Evolutionary conservation across 257 asterid species (phyloP).

Genomic region (Buddleja alternifolia): DNA sequence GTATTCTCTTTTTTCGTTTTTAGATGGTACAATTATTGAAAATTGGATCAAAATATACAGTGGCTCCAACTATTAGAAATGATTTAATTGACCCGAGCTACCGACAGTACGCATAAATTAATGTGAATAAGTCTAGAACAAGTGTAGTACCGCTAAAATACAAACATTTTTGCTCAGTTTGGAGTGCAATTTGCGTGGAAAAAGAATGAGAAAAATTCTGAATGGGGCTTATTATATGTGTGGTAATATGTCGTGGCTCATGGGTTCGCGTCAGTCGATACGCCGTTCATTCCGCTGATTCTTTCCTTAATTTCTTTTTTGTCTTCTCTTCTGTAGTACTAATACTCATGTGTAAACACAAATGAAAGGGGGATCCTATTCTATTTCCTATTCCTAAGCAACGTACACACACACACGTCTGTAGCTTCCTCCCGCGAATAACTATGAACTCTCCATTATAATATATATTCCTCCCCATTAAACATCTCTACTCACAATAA

Average conservation of each 20-base stretch:
- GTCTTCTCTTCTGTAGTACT: constrained; percentile 44
- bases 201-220: constrained; percentile 1
- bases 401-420: constrained; percentile 32
- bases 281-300: constrained; percentile 81
- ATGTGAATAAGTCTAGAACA: neutral
- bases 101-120: constrained; percentile 16
- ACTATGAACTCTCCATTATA: constrained; percentile 40
- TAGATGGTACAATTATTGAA: neutral
- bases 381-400: constrained; percentile 49
- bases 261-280: constrained; percentile 64
- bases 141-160: neutral
- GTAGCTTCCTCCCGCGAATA: constrained; percentile 33
- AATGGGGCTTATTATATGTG: constrained; percentile 15
- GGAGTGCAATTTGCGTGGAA: constrained; percentile 5
- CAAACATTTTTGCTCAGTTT: neutral
- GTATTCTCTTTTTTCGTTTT: no score
- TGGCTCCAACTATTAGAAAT: neutral
- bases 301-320: constrained; percentile 54
- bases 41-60: neutral
- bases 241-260: constrained; percentile 27
- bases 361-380: neutral
- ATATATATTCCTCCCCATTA: constrained; percentile 25
- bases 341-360: no score
- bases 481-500: no score
- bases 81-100: constrained; percentile 2